Conservation (phyloP, 1,284 basidiomycete genomes). For the Wolfiporia cocos region DNA sequence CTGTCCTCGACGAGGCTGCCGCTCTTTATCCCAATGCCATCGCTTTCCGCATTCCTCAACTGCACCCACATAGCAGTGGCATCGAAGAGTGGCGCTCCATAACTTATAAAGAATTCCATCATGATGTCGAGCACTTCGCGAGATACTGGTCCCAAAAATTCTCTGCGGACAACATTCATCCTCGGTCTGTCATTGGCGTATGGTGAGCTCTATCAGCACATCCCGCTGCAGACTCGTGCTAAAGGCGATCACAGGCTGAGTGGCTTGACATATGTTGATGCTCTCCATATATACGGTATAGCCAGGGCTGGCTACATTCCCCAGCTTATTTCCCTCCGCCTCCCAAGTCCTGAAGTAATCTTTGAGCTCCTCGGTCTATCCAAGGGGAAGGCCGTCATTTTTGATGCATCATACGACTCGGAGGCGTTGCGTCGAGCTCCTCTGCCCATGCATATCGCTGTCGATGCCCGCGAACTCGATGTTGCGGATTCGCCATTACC, state of each 20-base stretch:
- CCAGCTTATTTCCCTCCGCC: conserved; percentile 64
- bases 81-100: conserved; percentile 42
- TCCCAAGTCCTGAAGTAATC: conserved; percentile 63
- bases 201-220: conserved; percentile 38
- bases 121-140: conserved; percentile 49
- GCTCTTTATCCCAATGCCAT: conserved; percentile 34
- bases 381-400: conserved; percentile 53
- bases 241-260: conserved; percentile 41
- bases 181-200: conserved; percentile 55
- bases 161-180: conserved; percentile 34
- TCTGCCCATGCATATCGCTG: conserved; percentile 40
- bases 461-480: conserved; percentile 33
- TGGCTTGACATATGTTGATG: conserved; percentile 61
- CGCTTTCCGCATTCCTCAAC: conserved; percentile 44
- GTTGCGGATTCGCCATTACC: conserved; percentile 36
- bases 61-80: conserved; percentile 28
- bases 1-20: conserved; percentile 42
- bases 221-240: conserved; percentile 9
- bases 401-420: conserved; percentile 42
- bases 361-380: conserved; percentile 56
- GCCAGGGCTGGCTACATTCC: conserved; percentile 68
- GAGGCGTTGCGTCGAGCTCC: conserved; percentile 32
- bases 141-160: conserved; percentile 48
- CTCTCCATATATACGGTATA: conserved; percentile 64
- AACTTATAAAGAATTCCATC: conserved; percentile 45